Base-by-base conservation (phyloP, 345 rosid species). In the Pseudoturritis turrita region DNA sequence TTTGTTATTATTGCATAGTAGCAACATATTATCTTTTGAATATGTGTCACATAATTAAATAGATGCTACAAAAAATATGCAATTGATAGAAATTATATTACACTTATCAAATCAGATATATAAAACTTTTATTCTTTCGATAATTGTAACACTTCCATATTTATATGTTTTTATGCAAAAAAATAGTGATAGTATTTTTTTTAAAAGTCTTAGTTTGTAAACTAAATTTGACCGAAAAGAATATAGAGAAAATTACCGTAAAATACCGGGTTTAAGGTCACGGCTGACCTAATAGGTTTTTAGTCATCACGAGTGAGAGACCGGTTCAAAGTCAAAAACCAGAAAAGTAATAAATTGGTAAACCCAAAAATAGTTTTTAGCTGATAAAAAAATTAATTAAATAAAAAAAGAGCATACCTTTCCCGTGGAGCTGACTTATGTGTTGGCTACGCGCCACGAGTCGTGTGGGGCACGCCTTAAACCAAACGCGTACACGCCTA, bases 241-340 rank as follows among this genome's bases (percentile, higher is more conserved):
- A 15, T 1, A 4, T 4, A 7, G 7, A 41, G 43, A 55, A 51
- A 45, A 0, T 62, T 39, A 56, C 62, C 19, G 69, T 54, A 54
- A 55, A 26, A 63, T 47, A 70, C 66, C 71, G 39, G 66, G 39
- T 46, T 47, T 21, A 18, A 58, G 59, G 58, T 62, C 57, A 60
- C 46, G 62, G 69, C 62, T 75, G 69, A 75, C 64, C 58, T 75
- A 75, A 43, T 14, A 41, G 2, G 37, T 26, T n/a, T n/a, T 10
- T 26, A 6, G 79, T 70, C 71, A 70, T 70, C 65, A 64, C 47
- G 47, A 70, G 56, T 71, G 67, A 41, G 57, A 39, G 80, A 77
- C 67, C 72, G 56, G 80, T 77, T 77, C 76, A 71, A 77, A 77
- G 76, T 77, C 80, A 77, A 71, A 14, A 71, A 70, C 71, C 66